A percentile compares a stretch with the other conserved stretches of the same genome.
These are phyloP conservation scores for Sporothrix sp. DNA, from an alignment of 2,329 filamentous ascomycete species.

Conservation along the genomic window DNA sequence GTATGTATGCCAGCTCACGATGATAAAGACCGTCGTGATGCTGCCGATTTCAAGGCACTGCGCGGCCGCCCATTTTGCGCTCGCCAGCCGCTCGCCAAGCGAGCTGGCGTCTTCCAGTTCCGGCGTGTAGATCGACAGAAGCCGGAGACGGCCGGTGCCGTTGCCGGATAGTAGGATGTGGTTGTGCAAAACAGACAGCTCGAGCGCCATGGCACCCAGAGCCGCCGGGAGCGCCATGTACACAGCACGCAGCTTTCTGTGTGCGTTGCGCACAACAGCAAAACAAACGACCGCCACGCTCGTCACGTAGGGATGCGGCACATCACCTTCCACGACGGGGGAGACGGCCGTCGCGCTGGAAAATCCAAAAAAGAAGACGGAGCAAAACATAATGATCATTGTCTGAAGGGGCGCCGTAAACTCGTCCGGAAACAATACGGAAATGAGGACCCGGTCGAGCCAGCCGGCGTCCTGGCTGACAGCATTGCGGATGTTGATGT, in stretches of 20 bases:
- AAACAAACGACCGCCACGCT: conserved; percentile 44
- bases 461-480: conserved; percentile 2
- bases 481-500: not conserved
- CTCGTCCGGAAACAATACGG: conserved; percentile 12
- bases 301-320: conserved; percentile 33
- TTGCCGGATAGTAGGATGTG: conserved; percentile 54
- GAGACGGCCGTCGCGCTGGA: conserved; percentile 20
- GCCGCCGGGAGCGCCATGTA: conserved; percentile 40
- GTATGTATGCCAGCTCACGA: not conserved
- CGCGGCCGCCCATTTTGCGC: not conserved
- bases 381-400: conserved; percentile 22
- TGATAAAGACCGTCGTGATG: not conserved
- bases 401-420: conserved; percentile 34
- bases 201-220: conserved; percentile 47
- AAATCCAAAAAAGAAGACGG: conserved; percentile 26
- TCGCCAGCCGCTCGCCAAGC: not conserved
- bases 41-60: conserved; percentile 3
- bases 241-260: conserved; percentile 30
- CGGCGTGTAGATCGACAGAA: not conserved
- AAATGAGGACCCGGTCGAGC: conserved; percentile 11
- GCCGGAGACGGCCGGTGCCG: conserved; percentile 39
- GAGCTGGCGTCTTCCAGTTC: not conserved
- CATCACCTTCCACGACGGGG: not conserved
- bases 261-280: conserved; percentile 41
- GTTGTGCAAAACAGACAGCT: conserved; percentile 50